phyloP scores from a whole-genome alignment of 2,329 filamentous ascomycete genomes.

The Fusarium subtropicale region DNA sequence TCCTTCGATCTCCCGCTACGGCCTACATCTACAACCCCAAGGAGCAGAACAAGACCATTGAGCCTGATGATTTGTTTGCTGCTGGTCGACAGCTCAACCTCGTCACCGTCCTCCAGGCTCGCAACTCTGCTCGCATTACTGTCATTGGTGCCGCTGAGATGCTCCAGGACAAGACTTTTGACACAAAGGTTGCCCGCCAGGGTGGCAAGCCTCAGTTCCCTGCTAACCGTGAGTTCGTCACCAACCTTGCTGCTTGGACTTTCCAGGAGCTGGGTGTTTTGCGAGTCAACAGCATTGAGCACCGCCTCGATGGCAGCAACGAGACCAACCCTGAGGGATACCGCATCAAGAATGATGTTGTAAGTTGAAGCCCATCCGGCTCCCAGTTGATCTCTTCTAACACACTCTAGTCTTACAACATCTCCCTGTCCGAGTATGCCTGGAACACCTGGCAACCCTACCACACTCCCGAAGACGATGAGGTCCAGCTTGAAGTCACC shows the following conservation, averaged over 20 bases:
- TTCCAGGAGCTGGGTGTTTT: constrained; percentile 95
- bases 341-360: constrained; percentile 95
- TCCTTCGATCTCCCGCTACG: constrained; percentile 84
- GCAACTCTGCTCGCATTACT: constrained; percentile 91
- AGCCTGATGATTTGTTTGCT: constrained; percentile 82
- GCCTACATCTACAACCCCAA: constrained; percentile 96
- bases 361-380: constrained; percentile 59
- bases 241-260: constrained; percentile 89
- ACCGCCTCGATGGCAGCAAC: constrained; percentile 70
- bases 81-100: constrained; percentile 85
- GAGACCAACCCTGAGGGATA: constrained; percentile 88
- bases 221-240: constrained; percentile 86
- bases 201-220: constrained; percentile 68
- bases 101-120: constrained; percentile 87
- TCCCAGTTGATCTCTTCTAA: constrained; percentile 41
- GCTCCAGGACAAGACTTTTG: constrained; percentile 90
- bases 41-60: constrained; percentile 76
- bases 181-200: constrained; percentile 77
- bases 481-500: constrained; percentile 93
- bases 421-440: constrained; percentile 88
- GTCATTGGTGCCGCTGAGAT: constrained; percentile 88
- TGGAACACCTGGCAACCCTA: constrained; percentile 82
- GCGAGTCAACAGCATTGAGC: constrained; percentile 84
- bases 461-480: constrained; percentile 74
- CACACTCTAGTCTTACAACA: constrained; percentile 76